Evolutionary conservation across 1,284 basidiomycete species (phyloP), one percentile per base, ranked within the genome.

Genomic region (Abortiporus biennis): DNA sequence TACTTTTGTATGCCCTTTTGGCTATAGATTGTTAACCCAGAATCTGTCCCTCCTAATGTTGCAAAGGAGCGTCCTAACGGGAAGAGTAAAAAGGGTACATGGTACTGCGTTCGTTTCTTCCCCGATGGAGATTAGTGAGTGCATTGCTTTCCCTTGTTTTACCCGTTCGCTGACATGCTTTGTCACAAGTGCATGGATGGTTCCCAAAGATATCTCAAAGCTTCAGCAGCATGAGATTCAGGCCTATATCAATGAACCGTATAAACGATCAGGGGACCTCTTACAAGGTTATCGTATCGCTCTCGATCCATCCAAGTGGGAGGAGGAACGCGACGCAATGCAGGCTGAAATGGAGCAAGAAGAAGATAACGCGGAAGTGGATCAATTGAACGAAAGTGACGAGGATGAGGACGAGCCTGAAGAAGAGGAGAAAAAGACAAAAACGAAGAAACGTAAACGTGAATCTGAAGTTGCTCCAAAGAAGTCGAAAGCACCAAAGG

Each of bases 141-240:
- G 22, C 39, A 45, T 37, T 29, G 27, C 44, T 47, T 40, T 36
- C 35, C 42, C 40, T 33, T 43, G 34, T 11, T 25, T 35, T 51
- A 48, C 17, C 37, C n/a, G n/a, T n/a, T n/a, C n/a, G n/a, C n/a
- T n/a, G n/a, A n/a, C n/a, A n/a, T n/a, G n/a, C n/a, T n/a, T n/a
- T n/a, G n/a, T n/a, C n/a, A n/a, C n/a, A n/a, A 94, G 93, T 66
- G 77, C 90, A 31, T 98, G 94, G 93, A 73, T 90, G 24, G 71
- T 80, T 16, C 64, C 84, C 4, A 85, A 85, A 55, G 93, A 96
- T 59, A 78, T 97, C 47, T 87, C 83, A 22, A 76, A 76, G 48
- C 75, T 97, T 27, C 78, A 81, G 54, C 63, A 70, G 22, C 79
- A 89, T 59, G 89, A 93, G 66, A 95, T 97, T 64, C 75, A 87